These are phyloP conservation scores for Parsonsia alboflavescens DNA, from an alignment of 257 asterid genomes.

Conservation along the genomic window DNA sequence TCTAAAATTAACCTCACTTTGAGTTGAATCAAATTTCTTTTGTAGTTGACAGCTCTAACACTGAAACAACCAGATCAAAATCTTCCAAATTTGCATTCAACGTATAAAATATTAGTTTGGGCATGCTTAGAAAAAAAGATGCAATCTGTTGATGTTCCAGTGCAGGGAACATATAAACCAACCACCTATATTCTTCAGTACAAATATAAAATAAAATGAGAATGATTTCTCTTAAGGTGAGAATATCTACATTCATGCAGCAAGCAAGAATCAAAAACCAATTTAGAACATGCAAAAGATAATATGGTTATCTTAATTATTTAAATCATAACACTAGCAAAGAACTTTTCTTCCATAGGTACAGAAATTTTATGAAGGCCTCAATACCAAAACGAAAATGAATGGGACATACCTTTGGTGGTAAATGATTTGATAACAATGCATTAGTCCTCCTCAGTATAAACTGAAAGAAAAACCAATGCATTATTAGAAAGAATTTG, in stretches of 20 bases:
- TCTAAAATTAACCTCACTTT: background rate
- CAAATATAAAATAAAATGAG: background rate
- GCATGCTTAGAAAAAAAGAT: background rate
- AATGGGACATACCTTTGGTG: conserved; percentile 71
- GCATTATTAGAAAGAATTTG: conserved; percentile 3
- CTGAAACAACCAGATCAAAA: background rate
- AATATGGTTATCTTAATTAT: background rate
- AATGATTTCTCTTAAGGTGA: background rate
- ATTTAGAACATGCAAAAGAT: background rate
- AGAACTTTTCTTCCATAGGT: background rate
- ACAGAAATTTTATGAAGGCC: background rate
- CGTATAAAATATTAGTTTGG: background rate
- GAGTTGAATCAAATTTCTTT: background rate
- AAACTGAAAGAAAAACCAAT: conserved; percentile 50
- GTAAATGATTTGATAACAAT: conserved; percentile 90
- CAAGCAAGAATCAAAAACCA: background rate
- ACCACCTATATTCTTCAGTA: background rate
- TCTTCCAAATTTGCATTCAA: background rate
- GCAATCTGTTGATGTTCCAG: background rate
- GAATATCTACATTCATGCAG: background rate
- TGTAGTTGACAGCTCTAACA: background rate
- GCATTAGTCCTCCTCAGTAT: conserved; percentile 96
- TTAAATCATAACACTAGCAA: background rate
- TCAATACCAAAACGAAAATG: background rate
- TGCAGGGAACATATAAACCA: background rate